Percentiles rank a stretch among this genome's conserved stretches.
Evolutionary conservation across 805 yeast genomes (phyloP).

Genomic region (Hanseniaspora mollemarum): DNA sequence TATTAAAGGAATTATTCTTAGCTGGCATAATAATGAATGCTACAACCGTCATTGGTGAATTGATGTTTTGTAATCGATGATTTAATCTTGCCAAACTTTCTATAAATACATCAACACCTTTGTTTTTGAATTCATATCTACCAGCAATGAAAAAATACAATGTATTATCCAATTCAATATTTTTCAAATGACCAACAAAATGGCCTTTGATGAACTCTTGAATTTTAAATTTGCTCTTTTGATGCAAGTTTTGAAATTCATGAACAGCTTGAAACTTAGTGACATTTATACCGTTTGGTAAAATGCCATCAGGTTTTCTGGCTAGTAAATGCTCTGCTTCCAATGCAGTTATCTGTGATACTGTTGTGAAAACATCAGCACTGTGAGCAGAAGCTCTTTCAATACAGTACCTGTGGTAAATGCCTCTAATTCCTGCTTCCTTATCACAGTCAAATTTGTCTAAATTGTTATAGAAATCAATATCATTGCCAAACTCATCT

Average conservation of each 20-base stretch:
- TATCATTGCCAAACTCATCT: constrained; percentile 89
- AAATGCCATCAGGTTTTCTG: constrained; percentile 93
- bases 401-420: constrained; percentile 91
- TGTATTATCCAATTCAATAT: constrained; percentile 82
- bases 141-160: constrained; percentile 94
- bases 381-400: constrained; percentile 94
- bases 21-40: constrained; percentile 99
- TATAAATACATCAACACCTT: constrained; percentile 91
- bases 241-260: constrained; percentile 94
- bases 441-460: constrained; percentile 87
- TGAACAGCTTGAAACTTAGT: constrained; percentile 95
- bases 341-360: constrained; percentile 92
- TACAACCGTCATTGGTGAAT: constrained; percentile 83
- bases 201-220: constrained; percentile 94
- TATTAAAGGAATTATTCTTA: constrained; percentile 82
- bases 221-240: constrained; percentile 78
- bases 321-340: constrained; percentile 87
- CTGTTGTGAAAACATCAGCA: constrained; percentile 95
- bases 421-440: constrained; percentile 96
- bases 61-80: constrained; percentile 67
- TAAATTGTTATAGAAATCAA: constrained; percentile 87
- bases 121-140: constrained; percentile 89
- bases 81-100: constrained; percentile 87
- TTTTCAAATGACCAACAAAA: constrained; percentile 87
- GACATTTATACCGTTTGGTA: constrained; percentile 93